Base-by-base conservation (phyloP, 768 basidiomycete genomes). In the Gyrodon lividus region DNA sequence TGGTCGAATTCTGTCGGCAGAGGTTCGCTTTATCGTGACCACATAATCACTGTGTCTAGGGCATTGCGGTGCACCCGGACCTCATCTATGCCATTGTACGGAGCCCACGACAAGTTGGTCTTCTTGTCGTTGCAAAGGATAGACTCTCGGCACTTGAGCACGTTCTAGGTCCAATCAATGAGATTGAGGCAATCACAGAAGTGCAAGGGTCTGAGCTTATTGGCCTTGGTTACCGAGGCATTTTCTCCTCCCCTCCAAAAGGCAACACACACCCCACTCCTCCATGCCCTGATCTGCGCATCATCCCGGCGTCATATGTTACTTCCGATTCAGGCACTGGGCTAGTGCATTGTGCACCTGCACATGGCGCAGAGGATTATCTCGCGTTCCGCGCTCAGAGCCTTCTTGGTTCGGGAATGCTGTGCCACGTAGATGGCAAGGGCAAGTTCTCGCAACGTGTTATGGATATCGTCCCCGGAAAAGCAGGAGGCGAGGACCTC, bases 331-430 rank as follows among this genome's bases (percentile, higher is more conserved):
- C 93, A n/a, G 96, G 96, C 6, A 97, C 95, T 2, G 95, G 96
- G 30, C 79, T 98, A 12, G 96, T 99, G 1, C 96, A 98, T 62
- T 91, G 88, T 57, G 95, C 96, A 0, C 95, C 96, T 12, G 94
- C 92, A 1, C 96, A 98, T 61, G 96, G 95, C 16, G 78, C 81
- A 9, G 96, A 99, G 60, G 96, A 99, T 67, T 99, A 96, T 63
- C 77, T 79, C 26, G 77, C 82, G 6, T 92, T 90, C 72, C 81
- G 76, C n/a, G 58, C 72, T 0, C 72, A 81, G 2, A 79, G 77
- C 26, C 71, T 83, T 22, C 65, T 87, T n/a, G 59, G 58, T 40
- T 59, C 72, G 1, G 68, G 78, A 12, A 74, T 95, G 39, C 44
- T 89, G 10, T 96, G 90, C 58, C 93, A 97, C 48, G 91, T 98